Percentiles rank a stretch among this genome's conserved stretches.
These are phyloP conservation scores for Exophiala dermatitidis DNA, from an alignment of 2,329 filamentous ascomycete species.

Conservation along the genomic window DNA sequence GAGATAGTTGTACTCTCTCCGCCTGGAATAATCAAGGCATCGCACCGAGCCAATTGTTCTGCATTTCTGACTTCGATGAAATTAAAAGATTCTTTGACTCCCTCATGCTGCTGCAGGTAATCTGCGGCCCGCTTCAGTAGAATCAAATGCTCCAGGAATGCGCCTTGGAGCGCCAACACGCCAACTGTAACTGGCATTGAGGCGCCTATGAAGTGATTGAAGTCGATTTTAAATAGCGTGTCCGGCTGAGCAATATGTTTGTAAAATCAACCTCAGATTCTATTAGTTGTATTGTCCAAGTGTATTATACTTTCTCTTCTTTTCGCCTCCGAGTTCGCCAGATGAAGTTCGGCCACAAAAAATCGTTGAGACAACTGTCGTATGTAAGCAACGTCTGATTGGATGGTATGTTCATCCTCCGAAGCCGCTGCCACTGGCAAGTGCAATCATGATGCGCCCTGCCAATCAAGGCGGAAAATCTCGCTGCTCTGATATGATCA, in stretches of 20 bases:
- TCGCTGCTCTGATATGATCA: too few species aligned
- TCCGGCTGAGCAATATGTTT: background rate
- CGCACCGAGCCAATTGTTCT: constrained; percentile 62
- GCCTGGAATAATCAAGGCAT: constrained; percentile 82
- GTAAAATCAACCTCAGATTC: constrained; percentile 3
- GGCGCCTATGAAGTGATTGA: background rate
- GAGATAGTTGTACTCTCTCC: constrained; percentile 94
- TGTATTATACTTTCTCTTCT: too few species aligned
- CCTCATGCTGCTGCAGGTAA: constrained; percentile 33
- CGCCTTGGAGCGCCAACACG: constrained; percentile 76
- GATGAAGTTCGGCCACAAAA: too few species aligned
- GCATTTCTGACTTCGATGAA: constrained; percentile 76
- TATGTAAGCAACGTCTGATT: too few species aligned
- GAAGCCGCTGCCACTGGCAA: too few species aligned
- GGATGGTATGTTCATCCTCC: too few species aligned
- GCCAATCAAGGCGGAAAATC: too few species aligned
- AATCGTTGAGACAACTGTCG: too few species aligned
- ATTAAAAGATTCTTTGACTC: constrained; percentile 39
- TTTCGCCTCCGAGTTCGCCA: too few species aligned
- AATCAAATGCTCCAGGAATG: constrained; percentile 79
- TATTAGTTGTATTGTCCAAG: too few species aligned
- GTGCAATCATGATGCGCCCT: too few species aligned
- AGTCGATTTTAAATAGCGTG: background rate
- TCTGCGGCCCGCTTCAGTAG: constrained; percentile 63
- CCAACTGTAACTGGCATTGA: constrained; percentile 46